Evolutionary conservation across 2,329 filamentous ascomycete genomes (phyloP).

Genomic region (Phialocephala subalpina): DNA sequence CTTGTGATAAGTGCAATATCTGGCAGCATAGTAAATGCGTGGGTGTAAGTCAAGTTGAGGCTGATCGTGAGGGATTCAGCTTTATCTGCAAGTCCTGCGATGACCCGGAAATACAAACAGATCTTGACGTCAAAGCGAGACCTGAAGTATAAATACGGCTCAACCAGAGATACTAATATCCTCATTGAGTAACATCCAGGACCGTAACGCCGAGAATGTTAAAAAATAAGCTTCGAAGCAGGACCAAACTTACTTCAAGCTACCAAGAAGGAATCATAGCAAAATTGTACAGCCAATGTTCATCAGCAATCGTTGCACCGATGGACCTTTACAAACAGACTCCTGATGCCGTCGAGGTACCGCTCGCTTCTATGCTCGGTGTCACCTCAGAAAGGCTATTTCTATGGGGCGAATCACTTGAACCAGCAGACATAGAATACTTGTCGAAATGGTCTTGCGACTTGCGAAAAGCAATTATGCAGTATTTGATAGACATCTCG

Average conservation of each 20-base stretch:
- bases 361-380: background rate
- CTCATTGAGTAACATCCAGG: too few species aligned
- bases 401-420: background rate
- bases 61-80: constrained; percentile 85
- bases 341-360: background rate
- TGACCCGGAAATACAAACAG: too few species aligned
- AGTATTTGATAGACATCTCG: constrained; percentile 6
- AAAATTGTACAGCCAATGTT: background rate
- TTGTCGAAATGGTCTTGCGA: background rate
- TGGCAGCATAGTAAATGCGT: constrained; percentile 98
- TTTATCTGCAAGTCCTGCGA: constrained; percentile 83
- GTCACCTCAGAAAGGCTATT: background rate
- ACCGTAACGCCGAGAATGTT: background rate
- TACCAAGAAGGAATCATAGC: constrained; percentile 1
- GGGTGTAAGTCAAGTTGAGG: constrained; percentile 78
- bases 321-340: background rate
- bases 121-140: too few species aligned
- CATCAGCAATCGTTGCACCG: background rate
- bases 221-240: background rate
- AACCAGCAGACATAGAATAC: background rate
- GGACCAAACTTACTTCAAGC: background rate
- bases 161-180: too few species aligned
- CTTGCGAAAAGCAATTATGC: background rate
- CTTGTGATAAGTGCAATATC: constrained; percentile 91
- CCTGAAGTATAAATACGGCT: too few species aligned